Evolutionary conservation across 2,329 filamentous ascomycete species (phyloP), one percentile per base, ranked within the genome.

Genomic region (Aspergillus floridensis): DNA sequence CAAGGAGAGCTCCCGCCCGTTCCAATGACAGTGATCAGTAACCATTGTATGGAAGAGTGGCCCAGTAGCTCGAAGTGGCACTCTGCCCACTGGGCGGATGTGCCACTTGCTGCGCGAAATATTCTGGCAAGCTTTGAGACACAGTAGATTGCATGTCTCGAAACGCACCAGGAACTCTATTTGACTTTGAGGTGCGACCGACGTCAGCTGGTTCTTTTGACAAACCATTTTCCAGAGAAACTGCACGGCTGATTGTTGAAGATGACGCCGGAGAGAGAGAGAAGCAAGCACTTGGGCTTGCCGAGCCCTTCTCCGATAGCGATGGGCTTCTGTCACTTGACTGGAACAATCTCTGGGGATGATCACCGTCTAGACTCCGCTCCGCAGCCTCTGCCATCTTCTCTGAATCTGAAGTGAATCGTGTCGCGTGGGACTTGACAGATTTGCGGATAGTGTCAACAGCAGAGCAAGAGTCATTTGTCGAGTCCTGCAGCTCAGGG

Each of bases 41-140:
- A 21, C 58, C 57, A 16, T 57, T 54, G 26, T 59, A 66, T 19
- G 63, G 47, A n/a, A 64, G 51, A 16, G 63, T 31, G 5, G 60
- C 58, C 65, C 65, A 66, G 24, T 59, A 61, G 6, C 55, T 58
- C 24, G 60, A 32, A 31, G 61, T 57, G 10, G 58, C 16, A 47
- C 12, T 49, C 32, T 59, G 58, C 10, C 46, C 59, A 41, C 56
- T 16, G 35, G 61, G 21, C 22, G 58, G 59, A 24, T 54, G 7
- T 4, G 58, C 32, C 49, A 62, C 59, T 22, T 66, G 64, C 47
- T 66, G 60, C 11, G 61, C 56, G 55, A 63, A 67, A n/a, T 65
- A 63, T 6, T 64, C 61, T 19, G 64, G 56, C 19, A 66, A 49
- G 29, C 59, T 65, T 8, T 60, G 48, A 31, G 56, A 14, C 12